Evolutionary conservation across 148 eudicot genomes (phyloP).

Genomic region (Beta vulgaris): DNA sequence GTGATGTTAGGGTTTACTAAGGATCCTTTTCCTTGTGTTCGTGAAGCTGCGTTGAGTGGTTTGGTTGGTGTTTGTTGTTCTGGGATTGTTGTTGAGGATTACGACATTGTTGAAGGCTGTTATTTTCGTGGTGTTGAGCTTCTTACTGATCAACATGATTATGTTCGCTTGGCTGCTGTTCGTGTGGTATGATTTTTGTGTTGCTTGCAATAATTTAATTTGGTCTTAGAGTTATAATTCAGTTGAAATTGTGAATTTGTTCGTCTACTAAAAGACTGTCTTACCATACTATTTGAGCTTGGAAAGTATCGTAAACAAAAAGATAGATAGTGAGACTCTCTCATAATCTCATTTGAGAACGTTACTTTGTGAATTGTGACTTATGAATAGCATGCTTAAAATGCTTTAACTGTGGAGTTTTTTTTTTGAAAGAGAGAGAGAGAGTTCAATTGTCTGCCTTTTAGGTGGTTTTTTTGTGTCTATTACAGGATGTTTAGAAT

Average conservation of each 20-base stretch:
- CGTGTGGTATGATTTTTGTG: slow-evolving; percentile 41
- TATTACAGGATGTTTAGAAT: not conserved
- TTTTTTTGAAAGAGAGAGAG: not conserved
- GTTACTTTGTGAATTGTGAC: too few relatives aligned
- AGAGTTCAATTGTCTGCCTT: too few relatives aligned
- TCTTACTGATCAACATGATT: slow-evolving; percentile 50
- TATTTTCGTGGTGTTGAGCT: slow-evolving; percentile 62
- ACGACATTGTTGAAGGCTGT: slow-evolving; percentile 47
- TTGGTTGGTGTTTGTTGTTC: slow-evolving; percentile 40
- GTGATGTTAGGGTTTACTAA: slow-evolving; percentile 69
- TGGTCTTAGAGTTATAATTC: not conserved
- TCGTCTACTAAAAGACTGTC: too few relatives aligned
- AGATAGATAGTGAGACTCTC: too few relatives aligned
- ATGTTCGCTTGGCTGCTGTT: slow-evolving; percentile 63
- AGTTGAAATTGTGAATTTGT: too few relatives aligned
- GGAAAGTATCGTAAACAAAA: too few relatives aligned
- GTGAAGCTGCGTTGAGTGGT: slow-evolving; percentile 57
- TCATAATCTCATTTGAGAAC: too few relatives aligned
- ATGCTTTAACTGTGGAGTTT: too few relatives aligned
- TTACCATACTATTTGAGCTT: too few relatives aligned
- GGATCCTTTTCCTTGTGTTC: slow-evolving; percentile 69
- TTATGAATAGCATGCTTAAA: too few relatives aligned
- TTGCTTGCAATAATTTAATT: not conserved
- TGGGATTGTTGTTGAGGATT: slow-evolving; percentile 44
- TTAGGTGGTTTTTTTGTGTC: not conserved